Evolutionary conservation across 176 grass and related monocot species (phyloP), one percentile per base, ranked within the genome.

Genomic region (Melocanna baccifera): DNA sequence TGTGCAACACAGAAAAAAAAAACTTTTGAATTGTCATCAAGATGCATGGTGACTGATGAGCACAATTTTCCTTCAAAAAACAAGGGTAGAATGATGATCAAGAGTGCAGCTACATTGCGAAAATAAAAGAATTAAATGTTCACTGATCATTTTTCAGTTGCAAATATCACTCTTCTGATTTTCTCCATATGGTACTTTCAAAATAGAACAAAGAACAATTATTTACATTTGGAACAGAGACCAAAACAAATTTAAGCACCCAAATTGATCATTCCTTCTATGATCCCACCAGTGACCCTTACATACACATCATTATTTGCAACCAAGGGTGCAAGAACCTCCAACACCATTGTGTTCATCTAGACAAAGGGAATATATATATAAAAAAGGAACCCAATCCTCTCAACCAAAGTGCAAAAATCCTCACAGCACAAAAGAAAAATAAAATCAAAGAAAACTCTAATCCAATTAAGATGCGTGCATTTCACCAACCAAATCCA

Each of bases 401-500:
- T 67, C 75, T 70, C 51, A 51, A 55, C 67, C 32, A 76, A 83
- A 90, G 55, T 66, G 43, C 25, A 58, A 82, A 68, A 88, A 46
- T 69, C 8, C 68, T 78, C 82, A 57, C 55, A 16, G 34, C 70
- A 57, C 23, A 41, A 43, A 5, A 83, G 26, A 37, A 19, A 78
- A 30, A 52, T 0, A 57, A 72, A 15, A 82, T 4, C 25, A 76
- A 73, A 74, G 19, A 58, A 51, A 52, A 59, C 23, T 16, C 9
- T 76, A 86, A 42, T 18, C n/a, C 37, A 81, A 43, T 61, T 71
- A 73, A 14, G 85, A 72, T 18, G 84, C 81, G 52, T 78, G 82
- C 85, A 86, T 83, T 81, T 86, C 80, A 28, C 83, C 78, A 64
- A 92, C 76, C 58, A 88, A 88, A 75, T 85, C 86, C 83, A 84